A percentile compares a stretch with the other conserved stretches of the same genome.
Conservation (phyloP, 169 alveolate genomes). For the Plasmodium inui region DNA sequence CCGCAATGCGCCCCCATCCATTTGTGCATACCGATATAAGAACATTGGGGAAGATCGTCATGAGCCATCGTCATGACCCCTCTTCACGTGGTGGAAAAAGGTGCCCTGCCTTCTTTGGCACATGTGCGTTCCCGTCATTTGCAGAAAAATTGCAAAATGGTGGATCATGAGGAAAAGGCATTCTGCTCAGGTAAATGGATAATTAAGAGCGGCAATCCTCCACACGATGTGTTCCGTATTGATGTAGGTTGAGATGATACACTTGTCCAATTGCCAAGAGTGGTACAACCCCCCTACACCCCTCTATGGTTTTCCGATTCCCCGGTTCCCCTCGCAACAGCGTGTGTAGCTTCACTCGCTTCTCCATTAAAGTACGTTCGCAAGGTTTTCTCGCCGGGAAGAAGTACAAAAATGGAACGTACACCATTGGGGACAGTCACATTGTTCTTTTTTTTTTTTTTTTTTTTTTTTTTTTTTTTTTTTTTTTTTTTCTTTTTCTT, state of each 20-base stretch:
- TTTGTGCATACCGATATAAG: too few species aligned
- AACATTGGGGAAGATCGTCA: neutral
- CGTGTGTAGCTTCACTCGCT: neutral
- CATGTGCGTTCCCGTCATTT: neutral
- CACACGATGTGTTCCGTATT: neutral
- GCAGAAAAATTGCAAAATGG: neutral
- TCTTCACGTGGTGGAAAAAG: neutral
- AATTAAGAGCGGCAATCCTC: neutral
- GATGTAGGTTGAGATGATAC: neutral
- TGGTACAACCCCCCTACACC: neutral
- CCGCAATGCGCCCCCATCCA: neutral
- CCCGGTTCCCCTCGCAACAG: neutral
- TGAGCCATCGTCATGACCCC: neutral
- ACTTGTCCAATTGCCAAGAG: neutral
- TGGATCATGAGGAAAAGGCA: neutral
- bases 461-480: too few species aligned
- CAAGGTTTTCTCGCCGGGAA: neutral
- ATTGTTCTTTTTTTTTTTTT: too few species aligned
- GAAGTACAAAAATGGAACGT: too few species aligned
- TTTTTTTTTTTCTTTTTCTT: too few species aligned
- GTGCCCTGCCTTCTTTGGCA: neutral
- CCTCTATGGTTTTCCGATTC: neutral
- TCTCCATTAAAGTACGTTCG: neutral
- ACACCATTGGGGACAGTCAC: neutral
- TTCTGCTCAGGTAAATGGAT: neutral